Evolutionary conservation across 805 yeast genomes (phyloP).

Genomic region (Scheffersomyces spartinae): DNA sequence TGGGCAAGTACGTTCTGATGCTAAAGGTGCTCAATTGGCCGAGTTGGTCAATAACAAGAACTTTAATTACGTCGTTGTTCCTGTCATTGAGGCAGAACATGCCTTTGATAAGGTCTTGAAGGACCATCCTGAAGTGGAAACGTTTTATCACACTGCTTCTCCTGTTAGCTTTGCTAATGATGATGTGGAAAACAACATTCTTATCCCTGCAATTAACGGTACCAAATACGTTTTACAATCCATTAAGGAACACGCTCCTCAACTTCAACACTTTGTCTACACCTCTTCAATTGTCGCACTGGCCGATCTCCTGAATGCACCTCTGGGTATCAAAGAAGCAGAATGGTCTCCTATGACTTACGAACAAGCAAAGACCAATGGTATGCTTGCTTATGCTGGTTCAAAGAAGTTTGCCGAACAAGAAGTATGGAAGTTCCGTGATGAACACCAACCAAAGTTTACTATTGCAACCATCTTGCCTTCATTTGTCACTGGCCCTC

Average conservation of each 20-base stretch:
- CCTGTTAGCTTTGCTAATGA: slow-evolving; percentile 15
- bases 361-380: slow-evolving; percentile 10
- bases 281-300: slow-evolving; percentile 15
- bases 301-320: slow-evolving; percentile 11
- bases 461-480: slow-evolving; percentile 12
- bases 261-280: slow-evolving; percentile 10
- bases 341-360: slow-evolving; percentile 14
- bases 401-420: slow-evolving; percentile 10
- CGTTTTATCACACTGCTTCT: slow-evolving; percentile 22
- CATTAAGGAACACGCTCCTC: slow-evolving; percentile 8
- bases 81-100: slow-evolving; percentile 9
- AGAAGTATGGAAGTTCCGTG: slow-evolving; percentile 9
- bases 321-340: slow-evolving; percentile 5
- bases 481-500: slow-evolving; percentile 19
- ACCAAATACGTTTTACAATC: slow-evolving; percentile 14
- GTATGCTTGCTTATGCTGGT: slow-evolving; percentile 8
- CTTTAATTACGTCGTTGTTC: slow-evolving; percentile 13
- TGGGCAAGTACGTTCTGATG: slow-evolving; percentile 32
- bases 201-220: slow-evolving; percentile 20
- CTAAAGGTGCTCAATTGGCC: slow-evolving; percentile 20
- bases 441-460: slow-evolving; percentile 11
- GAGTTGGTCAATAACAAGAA: slow-evolving; percentile 4
- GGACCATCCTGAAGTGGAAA: slow-evolving; percentile 15
- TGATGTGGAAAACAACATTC: slow-evolving; percentile 8
- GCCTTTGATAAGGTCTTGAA: slow-evolving; percentile 18